Evolutionary conservation across 208 protist genomes (phyloP).

Genomic region (Phytomonas francai): DNA sequence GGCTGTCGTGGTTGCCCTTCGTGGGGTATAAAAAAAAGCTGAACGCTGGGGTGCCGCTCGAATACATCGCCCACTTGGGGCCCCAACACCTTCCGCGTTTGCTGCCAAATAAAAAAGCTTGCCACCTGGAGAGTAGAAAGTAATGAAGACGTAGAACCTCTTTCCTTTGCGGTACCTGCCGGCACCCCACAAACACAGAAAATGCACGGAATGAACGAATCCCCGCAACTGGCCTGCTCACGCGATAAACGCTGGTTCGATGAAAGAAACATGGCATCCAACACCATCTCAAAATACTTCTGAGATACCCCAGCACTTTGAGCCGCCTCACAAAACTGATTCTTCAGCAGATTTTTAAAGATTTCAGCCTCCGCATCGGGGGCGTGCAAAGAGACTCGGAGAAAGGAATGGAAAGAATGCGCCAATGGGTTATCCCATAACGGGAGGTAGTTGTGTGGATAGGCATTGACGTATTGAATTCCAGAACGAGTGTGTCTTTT

Average conservation of each 20-base stretch:
- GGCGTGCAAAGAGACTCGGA: neutral
- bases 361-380: neutral
- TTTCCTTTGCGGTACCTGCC: neutral
- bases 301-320: neutral
- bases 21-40: neutral
- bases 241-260: neutral
- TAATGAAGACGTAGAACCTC: neutral
- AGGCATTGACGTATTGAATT: neutral
- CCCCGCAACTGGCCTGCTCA: neutral
- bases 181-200: neutral
- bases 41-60: neutral
- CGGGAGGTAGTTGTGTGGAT: neutral
- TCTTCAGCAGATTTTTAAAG: neutral
- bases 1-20: neutral
- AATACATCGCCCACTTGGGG: neutral
- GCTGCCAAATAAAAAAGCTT: conserved; percentile 1
- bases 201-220: neutral
- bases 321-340: neutral
- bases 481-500: neutral
- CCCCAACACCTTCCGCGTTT: neutral
- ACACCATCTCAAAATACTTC: neutral
- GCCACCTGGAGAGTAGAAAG: neutral
- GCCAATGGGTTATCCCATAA: neutral
- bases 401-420: neutral
- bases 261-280: neutral